Conservation (phyloP, 371 early-diverging fungal species). For the Synchytrium microbalum region DNA sequence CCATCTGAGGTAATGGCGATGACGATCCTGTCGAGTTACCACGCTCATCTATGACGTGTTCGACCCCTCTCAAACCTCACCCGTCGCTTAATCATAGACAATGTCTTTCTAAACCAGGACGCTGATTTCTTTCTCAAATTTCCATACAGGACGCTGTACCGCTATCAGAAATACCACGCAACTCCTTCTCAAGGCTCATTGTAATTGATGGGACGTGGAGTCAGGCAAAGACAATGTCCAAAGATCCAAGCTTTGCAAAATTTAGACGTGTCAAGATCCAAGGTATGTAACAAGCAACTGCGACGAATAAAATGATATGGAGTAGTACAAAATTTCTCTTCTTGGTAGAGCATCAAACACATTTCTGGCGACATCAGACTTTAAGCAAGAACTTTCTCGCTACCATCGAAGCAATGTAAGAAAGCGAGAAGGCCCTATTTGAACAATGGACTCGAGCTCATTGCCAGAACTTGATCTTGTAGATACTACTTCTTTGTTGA, state of each 20-base stretch:
- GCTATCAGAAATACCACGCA: not conserved
- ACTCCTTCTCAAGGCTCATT: conserved; percentile 58
- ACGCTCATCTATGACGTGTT: no score
- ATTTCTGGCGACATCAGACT: conserved; percentile 87
- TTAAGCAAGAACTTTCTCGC: conserved; percentile 63
- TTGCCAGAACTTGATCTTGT: no score
- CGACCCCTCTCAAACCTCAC: no score
- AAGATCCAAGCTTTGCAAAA: conserved; percentile 34
- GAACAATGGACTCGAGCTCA: no score
- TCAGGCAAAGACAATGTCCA: conserved; percentile 72
- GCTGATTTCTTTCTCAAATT: no score
- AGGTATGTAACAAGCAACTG: conserved; percentile 17
- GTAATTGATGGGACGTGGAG: conserved; percentile 93
- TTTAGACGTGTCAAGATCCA: conserved; percentile 52
- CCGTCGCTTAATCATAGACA: no score
- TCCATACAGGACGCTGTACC: not conserved
- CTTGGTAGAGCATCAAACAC: conserved; percentile 54
- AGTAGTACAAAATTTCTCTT: no score
- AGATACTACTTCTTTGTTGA: conserved; percentile 62
- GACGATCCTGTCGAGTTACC: not conserved
- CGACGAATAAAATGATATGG: conserved; percentile 40
- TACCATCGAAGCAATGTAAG: conserved; percentile 94
- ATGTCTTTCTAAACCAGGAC: no score
- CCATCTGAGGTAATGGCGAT: conserved; percentile 60
- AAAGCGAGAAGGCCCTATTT: no score